Evolutionary conservation across 2,329 filamentous ascomycete species (phyloP), one percentile per base, ranked within the genome.

Genomic region (Aspergillus sclerotialis): DNA sequence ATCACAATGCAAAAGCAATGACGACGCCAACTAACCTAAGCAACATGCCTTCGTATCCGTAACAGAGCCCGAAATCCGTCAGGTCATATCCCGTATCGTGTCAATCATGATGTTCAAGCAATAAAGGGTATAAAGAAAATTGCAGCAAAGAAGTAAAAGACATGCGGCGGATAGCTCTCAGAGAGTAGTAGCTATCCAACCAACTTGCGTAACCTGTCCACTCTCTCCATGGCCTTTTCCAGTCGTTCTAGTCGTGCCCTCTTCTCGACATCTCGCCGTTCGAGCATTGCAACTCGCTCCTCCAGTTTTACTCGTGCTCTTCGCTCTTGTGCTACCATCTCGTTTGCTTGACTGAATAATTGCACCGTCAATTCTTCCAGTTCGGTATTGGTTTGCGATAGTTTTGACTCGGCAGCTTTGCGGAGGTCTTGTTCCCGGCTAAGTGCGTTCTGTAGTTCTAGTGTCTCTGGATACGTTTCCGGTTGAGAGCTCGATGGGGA

Each of bases 321-420:
- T 16, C 77, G 66, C 60, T 81, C 78, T 35, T 68, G 61, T 3
- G 76, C 76, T 7, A 81, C 77, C 76, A 81, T 80, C 55, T 80
- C 76, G 39, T 80, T 80, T 19, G 77, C 77, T 50, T 80, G 73
- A 33, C 72, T 72, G 53, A 81, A 81, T 7, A 81, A 53, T 37
- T 70, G 69, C 19, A 70, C 71, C 9, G 71, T 78, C 39, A 81
- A 55, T 35, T 81, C 77, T 45, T 80, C 77, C 18, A 81, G 65
- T 54, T 81, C 77, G 1, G 58, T 64, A 40, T 69, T 73, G 11
- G 76, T 68, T 32, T 70, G 68, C 23, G 67, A 65, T 3, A 75
- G 61, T 40, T 72, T 69, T 17, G 64, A 64, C 50, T 81, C 77
- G 0, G 76, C 76, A n/a, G 70, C 69, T 34, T 68, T 64, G 19